Evolutionary conservation across 768 basidiomycete species (phyloP).

Genomic region (Amanita inopinata): DNA sequence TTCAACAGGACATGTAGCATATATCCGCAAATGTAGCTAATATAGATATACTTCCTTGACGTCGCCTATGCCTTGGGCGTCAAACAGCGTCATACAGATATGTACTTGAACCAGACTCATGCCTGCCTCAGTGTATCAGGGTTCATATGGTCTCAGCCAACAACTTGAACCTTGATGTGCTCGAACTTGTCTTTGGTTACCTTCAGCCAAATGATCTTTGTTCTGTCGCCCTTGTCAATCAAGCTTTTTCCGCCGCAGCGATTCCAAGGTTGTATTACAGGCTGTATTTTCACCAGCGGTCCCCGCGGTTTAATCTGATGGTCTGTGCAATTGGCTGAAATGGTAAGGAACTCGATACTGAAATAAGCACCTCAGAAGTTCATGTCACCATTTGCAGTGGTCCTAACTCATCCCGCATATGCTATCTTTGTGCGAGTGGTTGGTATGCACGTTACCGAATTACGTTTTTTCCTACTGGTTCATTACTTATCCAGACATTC

Average conservation of each 20-base stretch:
- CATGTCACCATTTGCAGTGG: constrained; percentile 51
- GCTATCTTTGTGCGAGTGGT: constrained; percentile 51
- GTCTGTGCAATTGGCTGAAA: constrained; percentile 24
- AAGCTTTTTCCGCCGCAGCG: constrained; percentile 53
- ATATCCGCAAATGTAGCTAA: too few species aligned
- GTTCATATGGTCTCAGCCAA: constrained; percentile 51
- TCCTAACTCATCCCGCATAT: constrained; percentile 41
- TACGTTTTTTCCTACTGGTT: not conserved
- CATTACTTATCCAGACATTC: constrained; percentile 33
- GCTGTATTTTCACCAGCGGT: constrained; percentile 42
- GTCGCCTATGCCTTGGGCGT: too few species aligned
- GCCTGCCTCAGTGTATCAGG: not conserved
- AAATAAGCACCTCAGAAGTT: constrained; percentile 20
- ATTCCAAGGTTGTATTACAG: constrained; percentile 53
- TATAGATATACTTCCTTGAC: too few species aligned
- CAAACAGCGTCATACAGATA: not conserved
- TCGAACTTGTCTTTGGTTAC: constrained; percentile 54
- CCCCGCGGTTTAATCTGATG: constrained; percentile 47
- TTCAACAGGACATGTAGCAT: too few species aligned
- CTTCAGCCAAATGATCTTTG: constrained; percentile 49
- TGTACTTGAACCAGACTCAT: not conserved
- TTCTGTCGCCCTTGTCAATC: constrained; percentile 52
- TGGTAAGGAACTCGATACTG: not conserved
- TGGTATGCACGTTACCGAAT: constrained; percentile 23
- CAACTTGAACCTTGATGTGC: constrained; percentile 62